Conservation (phyloP, 2,329 filamentous ascomycete species). For the Orbilia javanica region DNA sequence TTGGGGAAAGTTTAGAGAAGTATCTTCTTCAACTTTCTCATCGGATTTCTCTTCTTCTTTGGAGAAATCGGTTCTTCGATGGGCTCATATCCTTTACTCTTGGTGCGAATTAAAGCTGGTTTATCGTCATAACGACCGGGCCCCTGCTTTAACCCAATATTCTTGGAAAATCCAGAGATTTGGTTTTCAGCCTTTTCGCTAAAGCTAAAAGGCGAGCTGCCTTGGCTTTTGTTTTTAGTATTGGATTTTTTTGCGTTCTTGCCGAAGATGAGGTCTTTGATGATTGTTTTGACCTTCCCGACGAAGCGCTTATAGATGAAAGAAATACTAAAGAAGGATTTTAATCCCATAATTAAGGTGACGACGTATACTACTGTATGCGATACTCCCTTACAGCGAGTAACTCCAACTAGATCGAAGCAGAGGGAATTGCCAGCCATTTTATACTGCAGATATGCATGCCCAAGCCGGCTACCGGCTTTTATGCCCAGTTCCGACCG, state of each 20-base stretch:
- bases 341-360: conserved; percentile 13
- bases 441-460: too few species aligned
- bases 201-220: too few species aligned
- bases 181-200: conserved; percentile 3
- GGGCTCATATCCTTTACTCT: conserved; percentile 8
- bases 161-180: neutral
- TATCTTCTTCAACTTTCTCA: conserved; percentile 30
- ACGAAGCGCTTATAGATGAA: conserved; percentile 40
- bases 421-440: neutral
- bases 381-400: too few species aligned
- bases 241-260: conserved; percentile 27
- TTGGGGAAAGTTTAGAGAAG: too few species aligned
- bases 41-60: conserved; percentile 37
- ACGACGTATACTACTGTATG: too few species aligned
- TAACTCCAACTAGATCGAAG: too few species aligned
- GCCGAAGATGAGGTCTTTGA: conserved; percentile 31
- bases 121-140: neutral
- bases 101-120: neutral
- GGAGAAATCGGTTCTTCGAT: neutral
- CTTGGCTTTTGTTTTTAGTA: conserved; percentile 16
- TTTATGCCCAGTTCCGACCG: too few species aligned
- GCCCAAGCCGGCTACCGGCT: too few species aligned
- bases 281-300: conserved; percentile 32
- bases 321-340: conserved; percentile 37
- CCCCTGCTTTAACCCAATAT: neutral